phyloP scores from a whole-genome alignment of 2,329 filamentous ascomycete species.

The Fusarium cicatricum region DNA sequence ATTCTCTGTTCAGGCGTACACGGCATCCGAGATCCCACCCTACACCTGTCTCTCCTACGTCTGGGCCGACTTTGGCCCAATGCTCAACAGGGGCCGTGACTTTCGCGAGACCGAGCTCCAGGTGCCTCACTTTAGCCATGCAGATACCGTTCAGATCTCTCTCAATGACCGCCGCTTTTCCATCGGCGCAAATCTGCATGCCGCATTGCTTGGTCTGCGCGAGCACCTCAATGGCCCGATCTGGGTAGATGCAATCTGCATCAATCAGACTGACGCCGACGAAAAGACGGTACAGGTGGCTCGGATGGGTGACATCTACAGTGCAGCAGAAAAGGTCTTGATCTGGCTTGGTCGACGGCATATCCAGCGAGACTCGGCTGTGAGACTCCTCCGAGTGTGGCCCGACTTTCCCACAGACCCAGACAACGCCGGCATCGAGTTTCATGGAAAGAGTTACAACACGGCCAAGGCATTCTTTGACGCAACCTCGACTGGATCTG shows the following conservation, averaged over 20 bases:
- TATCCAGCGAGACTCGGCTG: neutral
- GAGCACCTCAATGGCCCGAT: slow-evolving; percentile 8
- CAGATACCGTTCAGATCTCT: neutral
- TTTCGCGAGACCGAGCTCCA: slow-evolving; percentile 19
- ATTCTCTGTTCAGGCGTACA: neutral
- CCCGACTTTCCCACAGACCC: slow-evolving; percentile 12
- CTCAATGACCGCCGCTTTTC: neutral
- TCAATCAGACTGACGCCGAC: slow-evolving; percentile 4
- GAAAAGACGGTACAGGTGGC: slow-evolving; percentile 9
- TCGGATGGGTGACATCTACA: slow-evolving; percentile 20
- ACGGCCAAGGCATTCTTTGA: slow-evolving; percentile 14
- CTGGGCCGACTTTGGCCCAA: slow-evolving; percentile 19
- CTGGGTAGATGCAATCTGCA: slow-evolving; percentile 15
- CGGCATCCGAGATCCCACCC: slow-evolving; percentile 1
- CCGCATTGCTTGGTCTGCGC: neutral
- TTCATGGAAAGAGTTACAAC: slow-evolving; percentile 14
- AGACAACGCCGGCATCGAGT: neutral
- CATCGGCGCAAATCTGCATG: slow-evolving; percentile 8
- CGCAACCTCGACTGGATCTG: slow-evolving; percentile 6
- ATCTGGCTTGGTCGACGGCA: slow-evolving; percentile 9
- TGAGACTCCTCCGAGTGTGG: slow-evolving; percentile 8
- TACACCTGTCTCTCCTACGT: slow-evolving; percentile 21
- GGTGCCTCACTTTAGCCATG: slow-evolving; percentile 11
- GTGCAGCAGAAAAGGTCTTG: slow-evolving; percentile 8
- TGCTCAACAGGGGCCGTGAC: slow-evolving; percentile 10